Conservation (phyloP, 1,284 basidiomycete species). For the Fomitopsis pinicola region DNA sequence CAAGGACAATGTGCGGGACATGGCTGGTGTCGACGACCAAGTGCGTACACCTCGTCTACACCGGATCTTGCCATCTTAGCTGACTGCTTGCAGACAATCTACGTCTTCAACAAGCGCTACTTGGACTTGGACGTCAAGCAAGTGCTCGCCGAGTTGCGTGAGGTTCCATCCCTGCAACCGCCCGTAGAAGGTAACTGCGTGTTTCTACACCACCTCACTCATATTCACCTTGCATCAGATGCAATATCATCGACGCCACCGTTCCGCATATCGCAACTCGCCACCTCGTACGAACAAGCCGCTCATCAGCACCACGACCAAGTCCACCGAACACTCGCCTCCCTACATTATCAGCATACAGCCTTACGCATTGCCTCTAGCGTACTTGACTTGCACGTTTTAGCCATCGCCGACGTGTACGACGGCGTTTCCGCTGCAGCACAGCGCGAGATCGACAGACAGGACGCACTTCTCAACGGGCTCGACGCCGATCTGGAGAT, state of each 20-base stretch:
- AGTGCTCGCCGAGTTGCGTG: conserved; percentile 52
- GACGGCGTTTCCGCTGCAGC: conserved; percentile 54
- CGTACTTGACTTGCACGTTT: conserved; percentile 65
- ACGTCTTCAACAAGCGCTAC: conserved; percentile 75
- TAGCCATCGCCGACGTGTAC: conserved; percentile 65
- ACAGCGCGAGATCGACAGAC: conserved; percentile 58
- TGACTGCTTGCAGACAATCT: conserved; percentile 49
- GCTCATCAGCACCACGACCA: conserved; percentile 61
- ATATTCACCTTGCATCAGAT: conserved; percentile 34
- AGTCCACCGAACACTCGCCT: conserved; percentile 43
- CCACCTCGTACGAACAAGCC: conserved; percentile 56
- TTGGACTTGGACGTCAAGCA: conserved; percentile 63
- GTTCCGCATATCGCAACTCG: conserved; percentile 60
- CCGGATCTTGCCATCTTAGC: not conserved
- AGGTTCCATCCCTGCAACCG: conserved; percentile 58
- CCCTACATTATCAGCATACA: conserved; percentile 59
- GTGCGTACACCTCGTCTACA: conserved; percentile 32
- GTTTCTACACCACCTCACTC: not conserved
- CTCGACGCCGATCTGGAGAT: conserved; percentile 68
- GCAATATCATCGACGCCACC: conserved; percentile 65
- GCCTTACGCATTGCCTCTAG: conserved; percentile 64
- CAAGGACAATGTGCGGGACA: conserved; percentile 64
- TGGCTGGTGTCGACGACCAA: conserved; percentile 69
- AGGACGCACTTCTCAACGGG: conserved; percentile 53
- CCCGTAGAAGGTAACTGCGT: conserved; percentile 56